A percentile compares a stretch with the other conserved stretches of the same genome.
These are phyloP conservation scores for Aureobasidium namibiae DNA, from an alignment of 2,329 filamentous ascomycete genomes.

Conservation along the genomic window DNA sequence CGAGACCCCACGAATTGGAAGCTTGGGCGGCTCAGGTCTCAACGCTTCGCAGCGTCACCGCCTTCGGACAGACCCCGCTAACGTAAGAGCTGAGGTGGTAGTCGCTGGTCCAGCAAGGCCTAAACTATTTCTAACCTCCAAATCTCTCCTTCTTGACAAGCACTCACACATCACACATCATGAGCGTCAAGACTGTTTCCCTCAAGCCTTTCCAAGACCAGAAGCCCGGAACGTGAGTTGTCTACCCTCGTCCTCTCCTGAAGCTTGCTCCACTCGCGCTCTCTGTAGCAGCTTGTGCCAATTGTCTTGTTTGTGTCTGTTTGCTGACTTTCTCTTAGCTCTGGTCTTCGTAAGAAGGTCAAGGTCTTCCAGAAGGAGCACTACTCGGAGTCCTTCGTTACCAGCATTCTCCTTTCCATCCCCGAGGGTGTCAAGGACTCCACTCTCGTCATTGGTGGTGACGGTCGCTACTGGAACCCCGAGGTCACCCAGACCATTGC, in stretches of 20 bases:
- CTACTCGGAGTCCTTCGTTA: conserved; percentile 93
- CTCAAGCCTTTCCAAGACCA: conserved; percentile 87
- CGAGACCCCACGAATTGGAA: neutral
- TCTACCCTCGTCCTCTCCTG: neutral
- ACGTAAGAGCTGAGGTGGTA: neutral
- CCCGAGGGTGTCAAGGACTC: conserved; percentile 83
- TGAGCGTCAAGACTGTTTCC: conserved; percentile 72
- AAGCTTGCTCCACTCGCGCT: no score
- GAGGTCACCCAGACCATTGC: conserved; percentile 95
- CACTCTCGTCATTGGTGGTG: conserved; percentile 92
- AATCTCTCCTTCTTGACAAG: conserved; percentile 1
- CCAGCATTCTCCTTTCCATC: conserved; percentile 91
- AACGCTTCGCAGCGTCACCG: conserved; percentile 4
- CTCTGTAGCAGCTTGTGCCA: no score
- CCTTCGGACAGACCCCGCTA: conserved; percentile 2
- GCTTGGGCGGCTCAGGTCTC: conserved; percentile 3
- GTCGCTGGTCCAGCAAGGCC: neutral
- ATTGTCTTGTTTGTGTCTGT: neutral
- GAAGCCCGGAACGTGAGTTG: conserved; percentile 95
- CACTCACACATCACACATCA: conserved; percentile 29
- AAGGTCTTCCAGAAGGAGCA: conserved; percentile 91
- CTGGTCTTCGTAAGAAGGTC: conserved; percentile 97
- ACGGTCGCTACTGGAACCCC: conserved; percentile 95
- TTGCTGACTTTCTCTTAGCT: conserved; percentile 47
- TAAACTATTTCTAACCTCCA: neutral